A percentile compares a stretch with the other conserved stretches of the same genome.
phyloP scores from a whole-genome alignment of 2,329 filamentous ascomycete genomes.

The Exophiala lecanii-corni region DNA sequence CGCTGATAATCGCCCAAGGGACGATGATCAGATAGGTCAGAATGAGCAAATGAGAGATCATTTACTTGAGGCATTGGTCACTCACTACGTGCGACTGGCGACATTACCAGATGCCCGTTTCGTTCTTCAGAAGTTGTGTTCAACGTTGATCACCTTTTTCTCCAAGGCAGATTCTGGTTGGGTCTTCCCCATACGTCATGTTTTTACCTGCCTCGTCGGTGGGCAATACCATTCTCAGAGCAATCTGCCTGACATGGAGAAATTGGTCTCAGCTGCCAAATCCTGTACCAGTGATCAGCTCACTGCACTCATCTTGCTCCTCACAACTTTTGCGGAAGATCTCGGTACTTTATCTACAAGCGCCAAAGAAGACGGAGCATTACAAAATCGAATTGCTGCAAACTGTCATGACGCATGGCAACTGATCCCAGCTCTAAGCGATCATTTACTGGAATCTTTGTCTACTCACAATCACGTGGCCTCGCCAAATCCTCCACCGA shows the following conservation, averaged over 20 bases:
- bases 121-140: constrained; percentile 44
- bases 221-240: constrained; percentile 35
- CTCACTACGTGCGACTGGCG: constrained; percentile 40
- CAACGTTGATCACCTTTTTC: constrained; percentile 42
- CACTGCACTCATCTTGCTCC: constrained; percentile 17
- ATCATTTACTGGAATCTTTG: not conserved
- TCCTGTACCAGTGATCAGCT: constrained; percentile 15
- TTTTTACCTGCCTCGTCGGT: constrained; percentile 34
- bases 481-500: not conserved
- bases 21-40: constrained; percentile 32
- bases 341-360: constrained; percentile 10
- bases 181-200: constrained; percentile 28
- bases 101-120: constrained; percentile 35
- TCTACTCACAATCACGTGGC: not conserved
- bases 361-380: constrained; percentile 6
- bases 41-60: constrained; percentile 29
- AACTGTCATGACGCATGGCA: constrained; percentile 20
- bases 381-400: constrained; percentile 12
- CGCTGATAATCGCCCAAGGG: constrained; percentile 13
- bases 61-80: constrained; percentile 39
- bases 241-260: constrained; percentile 35
- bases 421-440: constrained; percentile 7
- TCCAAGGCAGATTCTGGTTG: constrained; percentile 37
- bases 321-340: constrained; percentile 38
- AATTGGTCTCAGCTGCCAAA: constrained; percentile 26